These are phyloP conservation scores for Monilinia fructicola DNA, from an alignment of 2,329 filamentous ascomycete genomes.

Conservation along the genomic window DNA sequence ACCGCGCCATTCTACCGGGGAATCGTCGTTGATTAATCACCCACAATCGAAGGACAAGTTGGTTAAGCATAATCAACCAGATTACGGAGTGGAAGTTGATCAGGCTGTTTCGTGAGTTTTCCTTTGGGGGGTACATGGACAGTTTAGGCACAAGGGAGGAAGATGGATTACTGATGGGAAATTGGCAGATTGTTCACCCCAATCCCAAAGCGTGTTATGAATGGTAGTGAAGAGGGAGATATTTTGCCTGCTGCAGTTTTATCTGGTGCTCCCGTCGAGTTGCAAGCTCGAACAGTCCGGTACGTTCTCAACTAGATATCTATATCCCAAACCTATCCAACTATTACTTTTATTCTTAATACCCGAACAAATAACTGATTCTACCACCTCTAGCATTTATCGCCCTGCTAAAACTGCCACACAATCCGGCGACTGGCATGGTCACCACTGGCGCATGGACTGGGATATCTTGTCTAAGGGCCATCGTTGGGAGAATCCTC, in stretches of 20 bases:
- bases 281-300: constrained; percentile 93
- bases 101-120: constrained; percentile 81
- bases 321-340: background rate
- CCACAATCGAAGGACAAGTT: constrained; percentile 26
- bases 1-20: constrained; percentile 46
- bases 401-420: constrained; percentile 90
- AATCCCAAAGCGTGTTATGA: constrained; percentile 83
- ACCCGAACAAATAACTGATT: constrained; percentile 26
- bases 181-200: constrained; percentile 78
- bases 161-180: constrained; percentile 28
- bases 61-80: constrained; percentile 58
- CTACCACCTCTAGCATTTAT: constrained; percentile 68
- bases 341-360: background rate
- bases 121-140: constrained; percentile 35
- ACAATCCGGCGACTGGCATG: constrained; percentile 86
- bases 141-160: background rate
- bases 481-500: constrained; percentile 94
- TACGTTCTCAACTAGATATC: constrained; percentile 47
- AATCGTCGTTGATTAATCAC: constrained; percentile 26
- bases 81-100: constrained; percentile 79
- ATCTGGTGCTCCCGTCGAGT: constrained; percentile 88
- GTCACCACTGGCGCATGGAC: constrained; percentile 92
- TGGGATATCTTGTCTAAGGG: constrained; percentile 94
- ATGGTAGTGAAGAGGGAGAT: constrained; percentile 79
- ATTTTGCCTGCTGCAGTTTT: constrained; percentile 78